Evolutionary conservation across 441 rosid genomes (phyloP).

Genomic region (Gossypium gossypioides): DNA sequence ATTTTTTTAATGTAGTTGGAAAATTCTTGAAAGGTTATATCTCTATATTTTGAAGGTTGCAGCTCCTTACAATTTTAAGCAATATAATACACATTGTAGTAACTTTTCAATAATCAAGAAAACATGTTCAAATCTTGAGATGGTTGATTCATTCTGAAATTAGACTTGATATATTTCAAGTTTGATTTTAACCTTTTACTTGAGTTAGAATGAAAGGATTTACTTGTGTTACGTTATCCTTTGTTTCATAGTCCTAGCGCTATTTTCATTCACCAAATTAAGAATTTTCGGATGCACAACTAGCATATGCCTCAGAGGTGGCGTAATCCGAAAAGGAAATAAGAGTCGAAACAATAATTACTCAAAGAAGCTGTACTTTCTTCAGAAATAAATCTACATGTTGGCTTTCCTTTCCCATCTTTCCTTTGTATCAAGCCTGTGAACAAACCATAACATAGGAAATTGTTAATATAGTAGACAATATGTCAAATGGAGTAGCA

Average conservation of each 20-base stretch:
- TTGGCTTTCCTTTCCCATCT: conserved; percentile 92
- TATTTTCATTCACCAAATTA: not conserved
- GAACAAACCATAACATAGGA: not conserved
- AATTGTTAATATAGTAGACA: not conserved
- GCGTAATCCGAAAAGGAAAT: not conserved
- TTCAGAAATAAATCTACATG: conserved; percentile 37
- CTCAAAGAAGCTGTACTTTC: not conserved
- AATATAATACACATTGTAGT: no score
- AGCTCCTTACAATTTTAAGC: not conserved
- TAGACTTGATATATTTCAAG: not conserved
- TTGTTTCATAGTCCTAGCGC: not conserved
- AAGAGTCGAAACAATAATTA: not conserved
- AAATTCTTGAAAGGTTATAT: not conserved
- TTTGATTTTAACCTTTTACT: not conserved
- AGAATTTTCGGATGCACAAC: not conserved
- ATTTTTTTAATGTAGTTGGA: not conserved
- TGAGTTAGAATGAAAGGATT: not conserved
- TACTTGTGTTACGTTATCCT: not conserved
- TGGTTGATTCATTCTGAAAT: not conserved
- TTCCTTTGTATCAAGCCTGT: conserved; percentile 79
- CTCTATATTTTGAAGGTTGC: not conserved
- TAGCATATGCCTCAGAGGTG: not conserved
- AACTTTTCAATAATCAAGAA: no score
- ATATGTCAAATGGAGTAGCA: not conserved
- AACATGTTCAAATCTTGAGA: not conserved